phyloP scores from a whole-genome alignment of 768 basidiomycete species.

The Lepiota brunneoincarnata region DNA sequence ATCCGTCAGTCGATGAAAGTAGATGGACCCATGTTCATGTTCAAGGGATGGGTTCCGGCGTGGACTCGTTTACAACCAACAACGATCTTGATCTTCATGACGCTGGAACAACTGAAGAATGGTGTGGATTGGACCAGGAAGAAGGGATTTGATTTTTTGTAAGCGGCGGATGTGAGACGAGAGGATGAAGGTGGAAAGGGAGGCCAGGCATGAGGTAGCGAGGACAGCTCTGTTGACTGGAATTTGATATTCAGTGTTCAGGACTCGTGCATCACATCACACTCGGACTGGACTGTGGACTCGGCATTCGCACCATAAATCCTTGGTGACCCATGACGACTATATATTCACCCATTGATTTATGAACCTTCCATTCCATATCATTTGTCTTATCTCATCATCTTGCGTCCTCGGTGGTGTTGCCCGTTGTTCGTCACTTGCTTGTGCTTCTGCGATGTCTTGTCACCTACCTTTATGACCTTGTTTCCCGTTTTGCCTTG shows the following conservation, averaged over 20 bases:
- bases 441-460: too few relatives aligned
- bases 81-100: constrained; percentile 85
- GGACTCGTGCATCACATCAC: neutral
- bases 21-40: constrained; percentile 88
- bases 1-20: constrained; percentile 64
- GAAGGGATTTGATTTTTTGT: constrained; percentile 33
- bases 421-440: too few relatives aligned
- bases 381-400: neutral
- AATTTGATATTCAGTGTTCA: neutral
- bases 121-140: constrained; percentile 58
- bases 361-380: neutral
- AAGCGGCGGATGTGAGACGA: neutral
- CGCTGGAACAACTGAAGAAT: constrained; percentile 78
- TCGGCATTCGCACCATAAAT: neutral
- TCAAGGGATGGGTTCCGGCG: constrained; percentile 89
- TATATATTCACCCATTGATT: neutral
- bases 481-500: too few relatives aligned
- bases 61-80: constrained; percentile 86
- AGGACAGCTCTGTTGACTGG: neutral
- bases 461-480: too few relatives aligned
- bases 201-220: neutral
- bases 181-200: neutral
- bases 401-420: neutral
- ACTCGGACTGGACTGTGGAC: neutral
- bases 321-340: neutral